Percentiles rank a stretch among this genome's conserved stretches.
These are phyloP conservation scores for Aspergillus sp. DNA, from an alignment of 2,329 filamentous ascomycete genomes.

Conservation along the genomic window DNA sequence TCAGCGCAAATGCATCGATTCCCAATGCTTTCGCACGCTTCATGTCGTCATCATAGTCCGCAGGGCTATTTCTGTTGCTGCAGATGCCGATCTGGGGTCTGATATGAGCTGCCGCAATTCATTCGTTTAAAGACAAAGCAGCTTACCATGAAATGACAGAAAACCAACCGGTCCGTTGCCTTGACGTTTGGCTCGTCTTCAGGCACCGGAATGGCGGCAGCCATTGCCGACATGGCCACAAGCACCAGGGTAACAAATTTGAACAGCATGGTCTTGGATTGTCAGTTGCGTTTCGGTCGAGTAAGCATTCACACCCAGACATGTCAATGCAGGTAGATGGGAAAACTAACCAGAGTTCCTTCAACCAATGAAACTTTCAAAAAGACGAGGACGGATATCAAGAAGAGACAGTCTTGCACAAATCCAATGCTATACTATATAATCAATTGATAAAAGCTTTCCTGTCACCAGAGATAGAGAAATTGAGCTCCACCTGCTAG, in stretches of 20 bases:
- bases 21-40: constrained; percentile 42
- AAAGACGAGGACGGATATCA: not conserved
- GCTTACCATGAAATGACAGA: constrained; percentile 47
- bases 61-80: constrained; percentile 41
- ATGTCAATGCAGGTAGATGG: not conserved
- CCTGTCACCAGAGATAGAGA: not conserved
- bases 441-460: not conserved
- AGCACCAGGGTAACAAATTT: constrained; percentile 18
- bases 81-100: constrained; percentile 45
- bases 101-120: not conserved
- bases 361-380: not conserved
- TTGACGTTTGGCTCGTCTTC: constrained; percentile 3
- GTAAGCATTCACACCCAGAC: not conserved
- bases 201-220: constrained; percentile 15
- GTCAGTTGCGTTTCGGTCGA: not conserved
- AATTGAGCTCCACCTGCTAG: not conserved
- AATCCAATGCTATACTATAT: not conserved
- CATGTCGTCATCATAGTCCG: constrained; percentile 52
- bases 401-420: not conserved
- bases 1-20: constrained; percentile 53
- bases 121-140: not conserved
- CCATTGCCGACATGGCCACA: constrained; percentile 16
- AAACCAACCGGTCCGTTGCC: constrained; percentile 34
- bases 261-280: constrained; percentile 14
- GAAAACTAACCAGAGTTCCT: not conserved